Base-by-base conservation (phyloP, 179 eudicot species). In the Silene vulgaris region DNA sequence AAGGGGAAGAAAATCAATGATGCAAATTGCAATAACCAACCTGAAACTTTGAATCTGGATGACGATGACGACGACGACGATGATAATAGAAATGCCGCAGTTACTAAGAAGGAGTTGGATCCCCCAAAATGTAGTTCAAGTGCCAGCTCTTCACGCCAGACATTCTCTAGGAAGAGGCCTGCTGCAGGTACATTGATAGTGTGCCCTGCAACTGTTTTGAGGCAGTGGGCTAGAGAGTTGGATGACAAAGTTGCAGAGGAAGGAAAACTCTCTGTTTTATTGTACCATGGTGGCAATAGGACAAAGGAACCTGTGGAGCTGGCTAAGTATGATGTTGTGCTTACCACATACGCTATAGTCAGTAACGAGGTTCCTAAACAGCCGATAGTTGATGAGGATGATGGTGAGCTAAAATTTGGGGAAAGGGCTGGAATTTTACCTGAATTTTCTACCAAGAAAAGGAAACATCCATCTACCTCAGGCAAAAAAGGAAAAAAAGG, bases 141-240 rank as follows among this genome's bases (percentile, higher is more conserved):
- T 74, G 82, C 80, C 8, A 84, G 86, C 74, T 82, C 88, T 78
- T 81, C 90, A 60, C 71, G 72, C n/a, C 80, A 77, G 13, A 80
- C 82, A 74, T 75, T 86, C 72, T 81, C 79, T 62, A 81, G 83
- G 76, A 82, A 82, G 80, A 96, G 91, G 78, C 92, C 93, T 20
- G 87, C 89, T 70, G 98, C 99, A 13, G 99, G 99, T 64, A 93
- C 99, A 77, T 83, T 96, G 84, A 88, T 96, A 75, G 94, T 96
- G 72, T 96, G 99, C 81, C 99, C 99, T 48, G 98, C 99, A 65
- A 93, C 96, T 83, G 93, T 96, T 79, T 88, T 96, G 80, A 88
- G 97, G 78, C 99, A 96, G 86, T 96, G 99, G 99, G 88, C 85
- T 72, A 81, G 96, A 76, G 99, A 96, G 83, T 82, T 96, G 81